A percentile compares a stretch with the other conserved stretches of the same genome.
Conservation (phyloP, 257 asterid genomes). For the Solanum arcanum region DNA sequence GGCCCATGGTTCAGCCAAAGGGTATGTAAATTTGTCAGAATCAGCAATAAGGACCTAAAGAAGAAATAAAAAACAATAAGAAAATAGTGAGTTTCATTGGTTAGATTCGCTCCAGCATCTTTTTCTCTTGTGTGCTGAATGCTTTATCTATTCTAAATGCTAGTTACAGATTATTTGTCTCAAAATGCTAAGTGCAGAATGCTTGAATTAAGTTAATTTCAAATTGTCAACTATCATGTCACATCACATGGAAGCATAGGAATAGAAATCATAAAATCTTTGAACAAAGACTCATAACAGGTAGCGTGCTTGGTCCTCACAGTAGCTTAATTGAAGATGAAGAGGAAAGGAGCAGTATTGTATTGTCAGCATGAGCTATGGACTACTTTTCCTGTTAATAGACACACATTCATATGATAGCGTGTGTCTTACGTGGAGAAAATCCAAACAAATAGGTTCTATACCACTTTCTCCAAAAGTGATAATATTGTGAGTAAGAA, state of each 20-base stretch:
- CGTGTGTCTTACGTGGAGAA: neutral
- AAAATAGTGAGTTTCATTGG: neutral
- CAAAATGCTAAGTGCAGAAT: neutral
- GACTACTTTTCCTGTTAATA: neutral
- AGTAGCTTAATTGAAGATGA: neutral
- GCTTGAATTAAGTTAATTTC: neutral
- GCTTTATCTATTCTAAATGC: neutral
- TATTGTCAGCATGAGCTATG: neutral
- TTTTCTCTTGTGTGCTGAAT: neutral
- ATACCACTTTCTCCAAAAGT: neutral
- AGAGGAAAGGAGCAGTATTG: neutral
- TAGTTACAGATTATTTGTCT: neutral
- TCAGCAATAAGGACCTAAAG: slow-evolving; percentile 82
- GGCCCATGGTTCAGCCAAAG: slow-evolving; percentile 96
- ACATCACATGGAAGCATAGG: neutral
- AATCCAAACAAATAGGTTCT: neutral
- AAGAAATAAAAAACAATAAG: neutral
- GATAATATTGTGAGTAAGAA: neutral
- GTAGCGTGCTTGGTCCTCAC: neutral
- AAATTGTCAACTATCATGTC: neutral
- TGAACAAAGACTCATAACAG: neutral
- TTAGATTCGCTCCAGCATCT: neutral
- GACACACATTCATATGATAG: neutral
- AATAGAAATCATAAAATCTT: neutral
- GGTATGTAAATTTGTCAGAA: slow-evolving; percentile 60